Conservation (phyloP, 352 stramenopile genomes). For the Phytophthora brassicae region DNA sequence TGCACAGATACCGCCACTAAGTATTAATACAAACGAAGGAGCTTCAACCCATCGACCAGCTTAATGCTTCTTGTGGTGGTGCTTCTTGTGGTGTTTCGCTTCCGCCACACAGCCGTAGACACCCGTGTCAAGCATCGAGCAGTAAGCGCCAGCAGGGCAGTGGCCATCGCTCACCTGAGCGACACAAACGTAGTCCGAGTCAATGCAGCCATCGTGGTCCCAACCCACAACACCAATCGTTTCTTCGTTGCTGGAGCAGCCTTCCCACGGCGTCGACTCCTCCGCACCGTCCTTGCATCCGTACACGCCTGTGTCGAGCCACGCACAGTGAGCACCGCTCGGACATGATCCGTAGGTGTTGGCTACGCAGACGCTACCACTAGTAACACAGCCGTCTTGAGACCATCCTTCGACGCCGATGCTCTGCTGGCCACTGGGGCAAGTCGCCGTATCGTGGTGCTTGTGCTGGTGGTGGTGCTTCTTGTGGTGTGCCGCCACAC, state of each 20-base stretch:
- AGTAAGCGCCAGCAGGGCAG: too few species aligned
- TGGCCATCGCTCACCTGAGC: too few species aligned
- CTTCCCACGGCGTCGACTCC: constrained; percentile 24
- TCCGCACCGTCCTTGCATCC: constrained; percentile 19
- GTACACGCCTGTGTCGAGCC: too few species aligned
- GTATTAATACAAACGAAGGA: too few species aligned
- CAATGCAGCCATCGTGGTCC: too few species aligned
- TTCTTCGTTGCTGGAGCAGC: constrained; percentile 17
- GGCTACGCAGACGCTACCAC: constrained; percentile 23
- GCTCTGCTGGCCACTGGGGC: constrained; percentile 20
- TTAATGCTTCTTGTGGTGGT: constrained; percentile 24
- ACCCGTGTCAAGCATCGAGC: constrained; percentile 29
- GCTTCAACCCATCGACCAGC: too few species aligned
- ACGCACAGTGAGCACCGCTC: constrained; percentile 23
- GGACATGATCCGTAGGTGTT: constrained; percentile 27
- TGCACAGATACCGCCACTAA: too few species aligned
- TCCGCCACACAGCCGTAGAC: constrained; percentile 30
- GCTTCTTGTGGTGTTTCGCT: constrained; percentile 11
- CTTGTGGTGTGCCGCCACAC: constrained; percentile 5
- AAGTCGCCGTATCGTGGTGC: constrained; percentile 13
- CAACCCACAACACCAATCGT: constrained; percentile 32
- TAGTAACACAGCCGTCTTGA: too few species aligned
- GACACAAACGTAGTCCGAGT: too few species aligned
- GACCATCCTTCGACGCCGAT: constrained; percentile 25
- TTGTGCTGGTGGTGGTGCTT: constrained; percentile 25